These are phyloP conservation scores for Acarospora socialis DNA, from an alignment of 2,329 filamentous ascomycete species.

Conservation along the genomic window DNA sequence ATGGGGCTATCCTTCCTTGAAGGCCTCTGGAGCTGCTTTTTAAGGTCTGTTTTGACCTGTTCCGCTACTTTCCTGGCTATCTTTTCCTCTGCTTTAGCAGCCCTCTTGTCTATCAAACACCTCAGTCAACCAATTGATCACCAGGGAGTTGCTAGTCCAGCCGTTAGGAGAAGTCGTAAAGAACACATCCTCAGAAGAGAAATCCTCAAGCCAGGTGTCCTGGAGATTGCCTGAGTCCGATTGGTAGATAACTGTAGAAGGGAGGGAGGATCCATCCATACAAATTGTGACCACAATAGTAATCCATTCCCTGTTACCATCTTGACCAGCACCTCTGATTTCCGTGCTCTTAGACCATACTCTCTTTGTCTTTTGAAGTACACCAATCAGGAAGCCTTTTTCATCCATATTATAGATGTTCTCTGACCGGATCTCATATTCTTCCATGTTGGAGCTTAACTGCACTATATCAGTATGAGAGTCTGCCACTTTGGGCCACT, in stretches of 20 bases:
- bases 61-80: too few relatives aligned
- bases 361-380: slow-evolving; percentile 11
- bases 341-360: slow-evolving; percentile 11
- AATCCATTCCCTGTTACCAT: slow-evolving; percentile 16
- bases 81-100: too few relatives aligned
- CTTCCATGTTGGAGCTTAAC: not conserved
- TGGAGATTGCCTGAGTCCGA: slow-evolving; percentile 11
- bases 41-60: too few relatives aligned
- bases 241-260: slow-evolving; percentile 14
- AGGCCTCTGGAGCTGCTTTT: too few relatives aligned
- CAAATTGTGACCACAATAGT: slow-evolving; percentile 14
- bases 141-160: too few relatives aligned
- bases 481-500: too few relatives aligned
- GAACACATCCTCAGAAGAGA: too few relatives aligned
- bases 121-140: too few relatives aligned
- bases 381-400: slow-evolving; percentile 5
- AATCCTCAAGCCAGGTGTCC: slow-evolving; percentile 12
- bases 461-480: too few relatives aligned
- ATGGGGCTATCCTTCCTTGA: too few relatives aligned
- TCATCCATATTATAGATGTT: slow-evolving; percentile 8
- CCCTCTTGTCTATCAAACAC: too few relatives aligned
- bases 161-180: too few relatives aligned
- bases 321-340: slow-evolving; percentile 9
- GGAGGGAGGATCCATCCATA: slow-evolving; percentile 9
- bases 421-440: slow-evolving; percentile 1